A percentile compares a stretch with the other conserved stretches of the same genome.
These are phyloP conservation scores for Scalesia atractyloides DNA, from an alignment of 129 eudicot genomes.

Conservation along the genomic window DNA sequence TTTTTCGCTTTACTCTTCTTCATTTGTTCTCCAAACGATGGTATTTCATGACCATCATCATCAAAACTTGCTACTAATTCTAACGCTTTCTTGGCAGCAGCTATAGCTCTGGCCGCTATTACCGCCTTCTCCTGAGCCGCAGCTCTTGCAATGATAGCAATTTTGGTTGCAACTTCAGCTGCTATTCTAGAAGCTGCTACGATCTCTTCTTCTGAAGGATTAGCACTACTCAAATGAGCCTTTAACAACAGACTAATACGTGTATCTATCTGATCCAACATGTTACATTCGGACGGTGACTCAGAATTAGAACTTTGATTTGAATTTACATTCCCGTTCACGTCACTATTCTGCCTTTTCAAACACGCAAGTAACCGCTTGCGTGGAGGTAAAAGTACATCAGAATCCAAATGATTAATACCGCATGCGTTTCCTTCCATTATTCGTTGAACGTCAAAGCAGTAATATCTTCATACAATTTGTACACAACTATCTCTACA, in stretches of 20 bases:
- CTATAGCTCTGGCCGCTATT: slow-evolving; percentile 77
- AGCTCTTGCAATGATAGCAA: slow-evolving; percentile 68
- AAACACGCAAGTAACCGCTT: slow-evolving; percentile 82
- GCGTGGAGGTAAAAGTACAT: slow-evolving; percentile 93
- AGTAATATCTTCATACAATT: neutral
- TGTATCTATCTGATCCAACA: slow-evolving; percentile 42
- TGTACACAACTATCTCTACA: too few relatives aligned
- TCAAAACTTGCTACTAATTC: slow-evolving; percentile 57
- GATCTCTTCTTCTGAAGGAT: slow-evolving; percentile 66
- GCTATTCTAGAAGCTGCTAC: slow-evolving; percentile 60
- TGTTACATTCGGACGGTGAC: slow-evolving; percentile 31
- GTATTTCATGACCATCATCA: slow-evolving; percentile 29
- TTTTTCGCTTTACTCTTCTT: slow-evolving; percentile 65
- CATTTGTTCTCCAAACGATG: slow-evolving; percentile 36
- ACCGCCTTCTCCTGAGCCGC: slow-evolving; percentile 79
- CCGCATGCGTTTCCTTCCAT: slow-evolving; percentile 68
- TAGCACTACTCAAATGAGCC: slow-evolving; percentile 51
- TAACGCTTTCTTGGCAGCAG: slow-evolving; percentile 88
- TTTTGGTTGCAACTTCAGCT: slow-evolving; percentile 59
- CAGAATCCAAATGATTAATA: slow-evolving; percentile 61
- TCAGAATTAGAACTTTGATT: slow-evolving; percentile 25
- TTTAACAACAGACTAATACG: slow-evolving; percentile 53
- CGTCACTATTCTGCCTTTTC: slow-evolving; percentile 68
- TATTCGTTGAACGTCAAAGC: slow-evolving; percentile 40
- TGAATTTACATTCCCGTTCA: slow-evolving; percentile 9